Evolutionary conservation across 1,139 yeast species (phyloP).

Genomic region (Trichomonascaceae sp.): DNA sequence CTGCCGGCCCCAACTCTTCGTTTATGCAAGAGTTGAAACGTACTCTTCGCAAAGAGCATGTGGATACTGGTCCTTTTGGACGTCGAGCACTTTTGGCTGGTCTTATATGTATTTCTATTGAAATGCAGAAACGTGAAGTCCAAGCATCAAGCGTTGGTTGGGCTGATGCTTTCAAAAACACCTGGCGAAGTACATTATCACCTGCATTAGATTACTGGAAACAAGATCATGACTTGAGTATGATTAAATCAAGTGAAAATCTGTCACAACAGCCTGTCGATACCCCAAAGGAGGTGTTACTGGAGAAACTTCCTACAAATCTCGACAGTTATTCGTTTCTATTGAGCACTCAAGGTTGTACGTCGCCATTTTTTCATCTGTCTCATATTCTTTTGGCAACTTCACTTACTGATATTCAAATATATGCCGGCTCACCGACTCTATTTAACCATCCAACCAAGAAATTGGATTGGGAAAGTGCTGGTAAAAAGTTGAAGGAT

Average conservation of each 20-base stretch:
- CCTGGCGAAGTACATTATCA: slow-evolving; percentile 59
- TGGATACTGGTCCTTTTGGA: slow-evolving; percentile 50
- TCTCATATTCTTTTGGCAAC: slow-evolving; percentile 67
- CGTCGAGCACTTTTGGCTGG: slow-evolving; percentile 66
- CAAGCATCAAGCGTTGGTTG: slow-evolving; percentile 47
- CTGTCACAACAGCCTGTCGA: slow-evolving; percentile 1
- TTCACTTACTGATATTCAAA: slow-evolving; percentile 71
- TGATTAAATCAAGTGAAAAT: slow-evolving; percentile 12
- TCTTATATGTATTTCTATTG: slow-evolving; percentile 58
- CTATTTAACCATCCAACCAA: slow-evolving; percentile 72
- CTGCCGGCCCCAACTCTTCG: slow-evolving; percentile 27
- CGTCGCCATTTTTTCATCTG: slow-evolving; percentile 34
- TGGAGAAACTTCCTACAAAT: slow-evolving; percentile 6
- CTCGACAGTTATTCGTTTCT: slow-evolving; percentile 15
- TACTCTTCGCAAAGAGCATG: slow-evolving; percentile 47
- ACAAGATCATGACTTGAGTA: slow-evolving; percentile 14
- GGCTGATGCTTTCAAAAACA: slow-evolving; percentile 36
- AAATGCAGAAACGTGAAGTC: slow-evolving; percentile 67
- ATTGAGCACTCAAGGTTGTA: slow-evolving; percentile 24
- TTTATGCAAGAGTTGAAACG: slow-evolving; percentile 53
- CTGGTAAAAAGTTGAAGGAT: slow-evolving; percentile 27
- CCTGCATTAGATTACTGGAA: slow-evolving; percentile 60
- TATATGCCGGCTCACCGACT: slow-evolving; percentile 77
- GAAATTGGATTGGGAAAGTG: slow-evolving; percentile 46
- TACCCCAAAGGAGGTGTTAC: slow-evolving; percentile 8